These are phyloP conservation scores for Pseudogymnoascus sp. DNA, from an alignment of 2,329 filamentous ascomycete species.

Conservation along the genomic window DNA sequence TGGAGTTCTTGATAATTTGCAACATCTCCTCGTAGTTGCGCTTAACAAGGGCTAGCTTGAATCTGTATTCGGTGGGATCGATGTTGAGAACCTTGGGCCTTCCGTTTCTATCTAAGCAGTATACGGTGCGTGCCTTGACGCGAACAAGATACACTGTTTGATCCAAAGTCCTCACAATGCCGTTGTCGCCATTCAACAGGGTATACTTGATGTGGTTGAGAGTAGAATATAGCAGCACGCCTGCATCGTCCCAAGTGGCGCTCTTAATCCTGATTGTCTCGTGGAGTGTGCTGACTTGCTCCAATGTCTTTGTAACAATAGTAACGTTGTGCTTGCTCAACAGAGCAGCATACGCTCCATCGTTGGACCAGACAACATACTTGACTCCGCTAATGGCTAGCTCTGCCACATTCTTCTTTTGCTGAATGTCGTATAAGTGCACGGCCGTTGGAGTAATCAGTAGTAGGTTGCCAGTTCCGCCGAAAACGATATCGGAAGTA, in stretches of 20 bases:
- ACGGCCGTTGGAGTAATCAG: slow-evolving; percentile 85
- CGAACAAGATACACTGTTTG: slow-evolving; percentile 94
- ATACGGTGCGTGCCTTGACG: slow-evolving; percentile 89
- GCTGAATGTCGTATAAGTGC: slow-evolving; percentile 92
- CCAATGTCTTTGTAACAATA: slow-evolving; percentile 90
- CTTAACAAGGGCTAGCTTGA: slow-evolving; percentile 94
- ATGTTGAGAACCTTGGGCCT: slow-evolving; percentile 89
- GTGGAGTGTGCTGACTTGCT: slow-evolving; percentile 92
- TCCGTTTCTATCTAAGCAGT: slow-evolving; percentile 84
- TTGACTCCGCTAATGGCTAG: slow-evolving; percentile 86
- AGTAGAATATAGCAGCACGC: slow-evolving; percentile 92
- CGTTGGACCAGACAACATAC: slow-evolving; percentile 98
- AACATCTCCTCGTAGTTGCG: slow-evolving; percentile 99
- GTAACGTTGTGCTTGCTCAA: slow-evolving; percentile 99
- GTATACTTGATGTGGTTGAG: slow-evolving; percentile 99
- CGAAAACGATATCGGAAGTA: slow-evolving; percentile 94
- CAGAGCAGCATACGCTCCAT: slow-evolving; percentile 85
- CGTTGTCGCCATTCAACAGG: slow-evolving; percentile 92
- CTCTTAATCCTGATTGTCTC: slow-evolving; percentile 99
- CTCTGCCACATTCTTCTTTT: slow-evolving; percentile 92
- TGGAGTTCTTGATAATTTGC: slow-evolving; percentile 95
- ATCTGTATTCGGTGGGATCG: slow-evolving; percentile 95
- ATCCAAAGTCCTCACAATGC: slow-evolving; percentile 92
- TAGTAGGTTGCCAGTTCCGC: slow-evolving; percentile 84
- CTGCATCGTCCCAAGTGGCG: slow-evolving; percentile 94